Evolutionary conservation across 78 protist genomes (phyloP).

Genomic region (Salpingoeca rosetta): DNA sequence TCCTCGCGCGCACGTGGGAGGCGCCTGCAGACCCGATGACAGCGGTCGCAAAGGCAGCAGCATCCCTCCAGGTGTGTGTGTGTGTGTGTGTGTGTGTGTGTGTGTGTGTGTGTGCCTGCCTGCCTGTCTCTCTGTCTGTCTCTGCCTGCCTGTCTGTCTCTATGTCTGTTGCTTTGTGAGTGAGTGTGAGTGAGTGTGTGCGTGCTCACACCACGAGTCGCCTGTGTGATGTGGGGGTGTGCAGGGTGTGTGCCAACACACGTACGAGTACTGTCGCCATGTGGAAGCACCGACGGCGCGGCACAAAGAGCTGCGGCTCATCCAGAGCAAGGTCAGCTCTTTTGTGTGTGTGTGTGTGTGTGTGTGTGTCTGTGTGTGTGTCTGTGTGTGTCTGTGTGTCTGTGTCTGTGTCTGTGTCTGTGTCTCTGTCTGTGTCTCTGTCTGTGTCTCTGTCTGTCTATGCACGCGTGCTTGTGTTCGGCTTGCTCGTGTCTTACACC

Average conservation of each 20-base stretch:
- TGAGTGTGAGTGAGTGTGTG: too few relatives aligned
- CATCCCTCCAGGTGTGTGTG: too few relatives aligned
- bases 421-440: background rate
- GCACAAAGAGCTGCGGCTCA: slow-evolving; percentile 8
- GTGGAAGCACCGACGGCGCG: background rate
- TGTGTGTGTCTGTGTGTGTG: background rate
- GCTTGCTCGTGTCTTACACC: background rate
- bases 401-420: background rate
- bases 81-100: too few relatives aligned
- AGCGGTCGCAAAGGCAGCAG: background rate
- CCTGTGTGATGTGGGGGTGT: too few relatives aligned
- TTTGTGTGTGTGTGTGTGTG: too few relatives aligned
- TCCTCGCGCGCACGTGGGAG: slow-evolving; percentile 30
- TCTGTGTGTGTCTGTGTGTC: background rate
- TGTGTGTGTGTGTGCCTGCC: too few relatives aligned
- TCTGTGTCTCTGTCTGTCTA: background rate
- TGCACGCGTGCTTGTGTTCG: too few relatives aligned
- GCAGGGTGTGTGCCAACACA: slow-evolving; percentile 1
- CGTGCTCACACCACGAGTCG: too few relatives aligned
- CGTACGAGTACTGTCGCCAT: background rate
- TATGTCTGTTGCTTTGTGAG: too few relatives aligned
- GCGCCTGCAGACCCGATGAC: background rate
- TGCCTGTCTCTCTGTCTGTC: too few relatives aligned
- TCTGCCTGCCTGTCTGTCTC: too few relatives aligned
- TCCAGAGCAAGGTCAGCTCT: slow-evolving; percentile 12